Evolutionary conservation across 441 rosid species (phyloP).

Genomic region (Gossypium armourianum): DNA sequence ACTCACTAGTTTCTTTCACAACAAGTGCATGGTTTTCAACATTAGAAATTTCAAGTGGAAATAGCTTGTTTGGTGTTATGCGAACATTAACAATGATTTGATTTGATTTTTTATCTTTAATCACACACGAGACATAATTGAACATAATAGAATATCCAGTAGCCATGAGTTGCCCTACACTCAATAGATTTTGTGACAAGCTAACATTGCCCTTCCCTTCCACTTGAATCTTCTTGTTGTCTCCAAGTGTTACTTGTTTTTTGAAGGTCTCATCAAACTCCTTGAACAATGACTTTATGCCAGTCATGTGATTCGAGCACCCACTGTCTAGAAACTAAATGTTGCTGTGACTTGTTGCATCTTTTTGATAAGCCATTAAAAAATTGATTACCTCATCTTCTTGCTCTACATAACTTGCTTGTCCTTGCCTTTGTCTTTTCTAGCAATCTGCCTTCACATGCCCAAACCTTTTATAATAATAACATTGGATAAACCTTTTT

Average conservation of each 20-base stretch:
- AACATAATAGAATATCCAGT: background rate
- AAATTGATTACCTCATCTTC: background rate
- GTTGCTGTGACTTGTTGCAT: background rate
- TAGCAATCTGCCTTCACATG: background rate
- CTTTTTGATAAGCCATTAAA: background rate
- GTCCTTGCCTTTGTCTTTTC: background rate
- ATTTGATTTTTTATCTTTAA: too few relatives aligned
- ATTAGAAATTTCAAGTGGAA: too few relatives aligned
- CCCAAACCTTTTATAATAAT: background rate
- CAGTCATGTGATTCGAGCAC: background rate
- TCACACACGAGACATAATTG: background rate
- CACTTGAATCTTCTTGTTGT: background rate
- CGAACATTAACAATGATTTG: background rate
- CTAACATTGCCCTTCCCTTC: background rate
- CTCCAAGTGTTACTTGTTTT: background rate
- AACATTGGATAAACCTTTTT: background rate
- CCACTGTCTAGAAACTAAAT: background rate
- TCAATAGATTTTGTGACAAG: background rate
- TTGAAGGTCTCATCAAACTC: background rate
- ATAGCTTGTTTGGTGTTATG: too few relatives aligned
- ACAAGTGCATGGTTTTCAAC: too few relatives aligned
- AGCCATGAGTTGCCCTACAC: background rate
- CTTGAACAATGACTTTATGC: background rate
- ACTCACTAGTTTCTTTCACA: too few relatives aligned
- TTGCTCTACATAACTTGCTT: background rate